Evolutionary conservation across 306 rosid species (phyloP), one percentile per base, ranked within the genome.

Genomic region (Leucaena leucocephala): DNA sequence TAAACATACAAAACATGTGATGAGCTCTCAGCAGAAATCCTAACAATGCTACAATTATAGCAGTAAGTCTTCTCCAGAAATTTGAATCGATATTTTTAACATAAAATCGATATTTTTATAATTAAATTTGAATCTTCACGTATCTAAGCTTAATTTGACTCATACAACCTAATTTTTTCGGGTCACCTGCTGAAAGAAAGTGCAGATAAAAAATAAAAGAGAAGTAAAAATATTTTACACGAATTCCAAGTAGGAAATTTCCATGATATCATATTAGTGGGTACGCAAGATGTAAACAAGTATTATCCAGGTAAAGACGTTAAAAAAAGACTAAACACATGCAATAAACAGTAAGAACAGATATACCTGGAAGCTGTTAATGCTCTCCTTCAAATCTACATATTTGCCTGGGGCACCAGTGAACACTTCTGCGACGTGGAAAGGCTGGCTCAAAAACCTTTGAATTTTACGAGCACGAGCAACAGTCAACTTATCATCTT

Each of bases 361-460:
- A 79, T 8, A 46, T 88, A 94, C 98, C 98, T 89, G 97, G 95
- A 94, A 94, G 75, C 97, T 92, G 80, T 2, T 44, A 14, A 92
- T 78, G 83, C 90, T 89, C 89, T 27, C 27, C 27, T 27, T 27
- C 27, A 27, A 27, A 27, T 27, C 27, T 27, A 27, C 27, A 27
- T 27, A 94, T 82, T 94, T 94, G 49, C 98, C 98, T 4, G 98
- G 95, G 55, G 98, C 98, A 78, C 98, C 98, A 14, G 98, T 94
- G 90, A 94, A 94, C n/a, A 94, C 98, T 83, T 94, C 98, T 16
- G 98, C 98, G 6, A 94, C 98, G 64, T 94, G 98, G 98, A 94
- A 94, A 66, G 98, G 98, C 90, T 94, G 98, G 69, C 98, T 94
- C 78, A 94, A 75, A 90, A 94, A 94, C 76, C 85, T 61, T 71